Evolutionary conservation across 371 early-diverging fungal species (phyloP).

Genomic region (Mortierella sp.): DNA sequence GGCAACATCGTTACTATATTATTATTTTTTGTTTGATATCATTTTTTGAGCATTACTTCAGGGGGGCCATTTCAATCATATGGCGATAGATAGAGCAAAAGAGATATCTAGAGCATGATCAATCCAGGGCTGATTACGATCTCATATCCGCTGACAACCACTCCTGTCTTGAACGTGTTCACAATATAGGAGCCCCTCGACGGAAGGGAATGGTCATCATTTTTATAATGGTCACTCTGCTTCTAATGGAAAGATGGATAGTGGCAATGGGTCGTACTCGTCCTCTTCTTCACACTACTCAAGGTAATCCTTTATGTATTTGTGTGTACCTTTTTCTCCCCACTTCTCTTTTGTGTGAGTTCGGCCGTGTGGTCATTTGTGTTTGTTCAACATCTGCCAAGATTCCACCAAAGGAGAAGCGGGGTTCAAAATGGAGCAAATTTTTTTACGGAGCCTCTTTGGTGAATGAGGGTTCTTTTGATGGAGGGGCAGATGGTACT

Average conservation of each 20-base stretch:
- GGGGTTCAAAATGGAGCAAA: too few species aligned
- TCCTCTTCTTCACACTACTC: constrained; percentile 36
- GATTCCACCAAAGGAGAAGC: too few species aligned
- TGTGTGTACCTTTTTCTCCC: not conserved
- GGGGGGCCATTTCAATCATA: constrained; percentile 17
- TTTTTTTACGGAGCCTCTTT: too few species aligned
- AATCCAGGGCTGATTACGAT: constrained; percentile 1
- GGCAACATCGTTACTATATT: constrained; percentile 2
- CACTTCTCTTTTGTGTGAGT: not conserved
- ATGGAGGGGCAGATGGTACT: too few species aligned
- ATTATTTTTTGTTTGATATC: constrained; percentile 4
- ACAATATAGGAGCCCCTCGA: constrained; percentile 32
- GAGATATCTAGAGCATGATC: not conserved
- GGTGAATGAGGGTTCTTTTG: too few species aligned
- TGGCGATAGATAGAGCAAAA: not conserved
- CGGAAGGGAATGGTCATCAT: constrained; percentile 36
- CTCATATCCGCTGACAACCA: constrained; percentile 9
- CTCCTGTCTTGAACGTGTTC: not conserved
- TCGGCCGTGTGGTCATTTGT: not conserved
- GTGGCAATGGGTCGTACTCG: constrained; percentile 42
- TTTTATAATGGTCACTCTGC: constrained; percentile 26
- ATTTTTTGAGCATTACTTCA: constrained; percentile 11
- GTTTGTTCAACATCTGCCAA: too few species aligned
- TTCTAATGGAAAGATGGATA: constrained; percentile 20
- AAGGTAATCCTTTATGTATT: constrained; percentile 20